Evolutionary conservation across 179 eudicot species (phyloP).

Genomic region (Carnegiea gigantea): DNA sequence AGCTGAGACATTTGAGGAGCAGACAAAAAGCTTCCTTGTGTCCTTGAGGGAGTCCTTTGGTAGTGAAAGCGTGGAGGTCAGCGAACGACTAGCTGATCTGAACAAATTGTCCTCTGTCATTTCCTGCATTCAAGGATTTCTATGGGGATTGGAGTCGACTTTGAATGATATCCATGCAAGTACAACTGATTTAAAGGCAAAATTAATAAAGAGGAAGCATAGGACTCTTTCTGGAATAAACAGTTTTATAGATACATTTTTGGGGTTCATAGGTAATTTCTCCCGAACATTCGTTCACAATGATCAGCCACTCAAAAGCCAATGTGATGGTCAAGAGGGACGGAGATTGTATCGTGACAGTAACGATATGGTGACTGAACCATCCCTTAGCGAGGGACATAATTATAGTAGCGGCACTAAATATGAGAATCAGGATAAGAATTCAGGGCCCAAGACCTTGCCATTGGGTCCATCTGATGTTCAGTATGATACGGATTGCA

Average conservation of each 20-base stretch:
- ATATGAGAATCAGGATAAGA: constrained; percentile 16
- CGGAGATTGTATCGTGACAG: background rate
- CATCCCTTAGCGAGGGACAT: background rate
- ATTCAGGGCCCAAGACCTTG: constrained; percentile 25
- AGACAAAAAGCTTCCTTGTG: constrained; percentile 29
- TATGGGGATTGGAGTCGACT: constrained; percentile 69
- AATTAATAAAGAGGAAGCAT: constrained; percentile 33
- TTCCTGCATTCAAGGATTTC: constrained; percentile 68
- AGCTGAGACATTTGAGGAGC: constrained; percentile 54
- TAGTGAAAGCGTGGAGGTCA: constrained; percentile 21
- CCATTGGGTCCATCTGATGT: constrained; percentile 11
- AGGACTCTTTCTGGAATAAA: constrained; percentile 40
- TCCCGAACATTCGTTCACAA: constrained; percentile 29
- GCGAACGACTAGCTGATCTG: constrained; percentile 28
- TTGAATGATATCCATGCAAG: constrained; percentile 38
- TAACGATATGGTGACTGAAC: no score
- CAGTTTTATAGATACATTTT: constrained; percentile 37
- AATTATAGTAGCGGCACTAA: no score
- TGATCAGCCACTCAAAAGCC: constrained; percentile 21
- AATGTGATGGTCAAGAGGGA: background rate
- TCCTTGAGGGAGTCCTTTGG: constrained; percentile 27
- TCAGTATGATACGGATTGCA: constrained; percentile 14
- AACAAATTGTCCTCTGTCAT: constrained; percentile 44
- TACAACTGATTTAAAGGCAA: constrained; percentile 33
- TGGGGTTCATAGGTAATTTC: constrained; percentile 37